Conservation (phyloP, 106 monocot species). For the Iris macrosiphon region DNA sequence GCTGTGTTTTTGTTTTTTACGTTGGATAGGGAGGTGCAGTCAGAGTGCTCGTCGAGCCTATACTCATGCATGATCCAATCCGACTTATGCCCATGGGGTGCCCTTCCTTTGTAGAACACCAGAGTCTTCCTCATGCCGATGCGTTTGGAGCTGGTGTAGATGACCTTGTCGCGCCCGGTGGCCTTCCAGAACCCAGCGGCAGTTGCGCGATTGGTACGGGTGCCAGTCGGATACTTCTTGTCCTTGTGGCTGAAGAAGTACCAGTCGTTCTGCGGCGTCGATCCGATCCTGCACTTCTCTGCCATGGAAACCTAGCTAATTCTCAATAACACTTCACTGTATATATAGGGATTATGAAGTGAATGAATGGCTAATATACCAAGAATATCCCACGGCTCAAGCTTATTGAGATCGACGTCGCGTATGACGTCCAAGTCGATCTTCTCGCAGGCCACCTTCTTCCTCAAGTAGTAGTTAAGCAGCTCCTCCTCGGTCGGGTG, state of each 20-base stretch:
- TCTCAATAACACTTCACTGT: too few relatives aligned
- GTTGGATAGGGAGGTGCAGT: constrained; percentile 27
- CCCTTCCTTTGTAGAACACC: constrained; percentile 91
- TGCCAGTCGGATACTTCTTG: constrained; percentile 97
- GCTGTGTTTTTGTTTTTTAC: too few relatives aligned
- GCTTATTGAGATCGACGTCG: constrained; percentile 94
- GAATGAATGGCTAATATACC: too few relatives aligned
- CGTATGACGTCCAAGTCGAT: constrained; percentile 86
- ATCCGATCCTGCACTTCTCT: constrained; percentile 91
- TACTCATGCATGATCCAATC: constrained; percentile 99
- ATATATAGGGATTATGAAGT: too few relatives aligned
- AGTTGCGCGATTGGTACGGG: constrained; percentile 86
- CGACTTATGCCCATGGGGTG: constrained; percentile 90
- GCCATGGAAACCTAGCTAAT: too few relatives aligned
- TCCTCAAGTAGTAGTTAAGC: constrained; percentile 79
- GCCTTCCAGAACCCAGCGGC: constrained; percentile 98
- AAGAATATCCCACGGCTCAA: constrained; percentile 97
- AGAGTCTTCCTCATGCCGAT: constrained; percentile 98
- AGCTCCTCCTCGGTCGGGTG: constrained; percentile 96
- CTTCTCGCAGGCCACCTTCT: constrained; percentile 77
- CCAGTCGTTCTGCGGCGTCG: constrained; percentile 96
- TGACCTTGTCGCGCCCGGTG: constrained; percentile 91
- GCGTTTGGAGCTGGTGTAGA: constrained; percentile 52
- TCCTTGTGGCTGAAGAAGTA: constrained; percentile 99
- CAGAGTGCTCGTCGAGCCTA: constrained; percentile 67